Evolutionary conservation across 2,329 filamentous ascomycete genomes (phyloP).

Genomic region (Beauveria caledonica): DNA sequence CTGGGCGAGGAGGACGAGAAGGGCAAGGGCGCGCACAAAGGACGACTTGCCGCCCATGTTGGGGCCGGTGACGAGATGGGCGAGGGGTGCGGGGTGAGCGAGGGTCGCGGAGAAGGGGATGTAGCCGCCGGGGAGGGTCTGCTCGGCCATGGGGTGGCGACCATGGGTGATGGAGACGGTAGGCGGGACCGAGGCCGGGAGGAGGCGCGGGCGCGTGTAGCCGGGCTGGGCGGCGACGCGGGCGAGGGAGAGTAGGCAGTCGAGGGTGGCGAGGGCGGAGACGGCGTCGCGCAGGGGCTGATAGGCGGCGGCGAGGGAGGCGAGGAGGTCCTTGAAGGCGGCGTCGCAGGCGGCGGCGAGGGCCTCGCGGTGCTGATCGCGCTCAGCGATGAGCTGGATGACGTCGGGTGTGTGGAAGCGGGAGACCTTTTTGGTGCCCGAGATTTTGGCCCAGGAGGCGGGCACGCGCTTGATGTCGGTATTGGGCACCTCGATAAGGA

Average conservation of each 20-base stretch:
- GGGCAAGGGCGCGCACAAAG: conserved; percentile 85
- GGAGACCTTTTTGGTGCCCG: conserved; percentile 83
- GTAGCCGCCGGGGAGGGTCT: conserved; percentile 74
- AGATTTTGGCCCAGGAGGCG: conserved; percentile 91
- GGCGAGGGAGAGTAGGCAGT: conserved; percentile 82
- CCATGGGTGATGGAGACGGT: conserved; percentile 58
- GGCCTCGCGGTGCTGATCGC: conserved; percentile 91
- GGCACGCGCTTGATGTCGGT: conserved; percentile 75
- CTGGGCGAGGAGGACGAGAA: conserved; percentile 90
- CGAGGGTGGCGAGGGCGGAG: conserved; percentile 74
- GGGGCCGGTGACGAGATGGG: conserved; percentile 86
- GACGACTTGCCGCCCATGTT: conserved; percentile 99
- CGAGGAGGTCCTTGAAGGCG: conserved; percentile 66
- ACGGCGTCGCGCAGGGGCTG: conserved; percentile 84
- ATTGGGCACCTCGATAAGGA: conserved; percentile 86
- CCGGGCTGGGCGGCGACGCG: conserved; percentile 78
- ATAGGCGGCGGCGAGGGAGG: conserved; percentile 72
- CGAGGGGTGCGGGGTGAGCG: conserved; percentile 55
- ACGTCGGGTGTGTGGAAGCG: conserved; percentile 94
- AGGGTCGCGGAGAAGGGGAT: conserved; percentile 83
- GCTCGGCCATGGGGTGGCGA: conserved; percentile 93
- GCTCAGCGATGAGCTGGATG: conserved; percentile 70
- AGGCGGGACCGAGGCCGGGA: conserved; percentile 52
- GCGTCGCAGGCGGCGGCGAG: conserved; percentile 84
- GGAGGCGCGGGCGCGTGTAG: conserved; percentile 69